Evolutionary conservation across 176 grass and related monocot species (phyloP).

Genomic region (Oryza nivara): DNA sequence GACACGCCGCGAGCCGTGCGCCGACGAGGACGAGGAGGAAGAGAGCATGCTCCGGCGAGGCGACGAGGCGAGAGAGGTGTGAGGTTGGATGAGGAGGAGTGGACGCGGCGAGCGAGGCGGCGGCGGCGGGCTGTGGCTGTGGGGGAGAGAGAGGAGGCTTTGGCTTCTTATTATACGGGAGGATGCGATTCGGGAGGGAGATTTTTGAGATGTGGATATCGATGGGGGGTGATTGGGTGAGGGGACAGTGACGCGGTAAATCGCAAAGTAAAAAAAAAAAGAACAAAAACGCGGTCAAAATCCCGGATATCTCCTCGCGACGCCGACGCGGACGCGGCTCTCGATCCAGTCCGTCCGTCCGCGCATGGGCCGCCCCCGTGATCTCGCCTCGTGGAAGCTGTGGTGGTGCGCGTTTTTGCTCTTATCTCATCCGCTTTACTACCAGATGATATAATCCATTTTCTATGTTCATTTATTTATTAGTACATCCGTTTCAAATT

Average conservation of each 20-base stretch:
- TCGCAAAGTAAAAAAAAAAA: neutral
- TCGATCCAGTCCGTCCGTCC: too few relatives aligned
- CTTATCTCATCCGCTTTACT: neutral
- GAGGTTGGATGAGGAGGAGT: neutral
- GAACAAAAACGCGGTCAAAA: neutral
- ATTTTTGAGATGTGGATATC: slow-evolving; percentile 25
- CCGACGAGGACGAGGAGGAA: neutral
- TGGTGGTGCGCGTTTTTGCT: neutral
- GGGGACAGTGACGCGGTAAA: slow-evolving; percentile 15
- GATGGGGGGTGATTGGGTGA: too few relatives aligned
- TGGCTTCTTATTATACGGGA: neutral
- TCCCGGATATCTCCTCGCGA: neutral
- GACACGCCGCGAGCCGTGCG: neutral
- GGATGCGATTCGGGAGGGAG: slow-evolving; percentile 31
- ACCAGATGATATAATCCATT: too few relatives aligned
- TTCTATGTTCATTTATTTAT: too few relatives aligned
- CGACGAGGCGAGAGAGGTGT: neutral
- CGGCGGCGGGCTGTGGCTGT: neutral
- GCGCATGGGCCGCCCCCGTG: too few relatives aligned
- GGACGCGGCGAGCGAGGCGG: neutral
- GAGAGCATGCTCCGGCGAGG: neutral
- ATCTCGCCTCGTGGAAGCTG: too few relatives aligned
- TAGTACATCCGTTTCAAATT: too few relatives aligned
- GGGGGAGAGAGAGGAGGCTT: too few relatives aligned
- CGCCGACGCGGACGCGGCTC: neutral